Percentiles rank a stretch among this genome's conserved stretches.
Evolutionary conservation across 2,329 filamentous ascomycete genomes (phyloP).

Genomic region (Pseudocercospora musae): DNA sequence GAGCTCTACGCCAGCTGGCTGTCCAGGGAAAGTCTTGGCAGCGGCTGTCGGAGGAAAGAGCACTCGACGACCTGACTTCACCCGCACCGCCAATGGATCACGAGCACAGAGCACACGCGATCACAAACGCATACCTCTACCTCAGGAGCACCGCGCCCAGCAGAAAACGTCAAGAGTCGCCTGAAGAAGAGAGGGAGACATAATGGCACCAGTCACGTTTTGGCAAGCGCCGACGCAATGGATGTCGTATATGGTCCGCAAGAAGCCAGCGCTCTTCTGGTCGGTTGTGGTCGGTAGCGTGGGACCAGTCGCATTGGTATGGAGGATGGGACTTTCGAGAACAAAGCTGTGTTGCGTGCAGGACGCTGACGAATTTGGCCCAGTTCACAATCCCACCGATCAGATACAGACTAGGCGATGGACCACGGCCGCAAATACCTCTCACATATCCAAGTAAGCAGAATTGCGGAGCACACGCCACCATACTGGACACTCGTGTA

Average conservation of each 20-base stretch:
- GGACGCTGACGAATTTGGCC: conserved; percentile 1
- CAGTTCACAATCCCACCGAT: conserved; percentile 67
- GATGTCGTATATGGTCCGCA: conserved; percentile 80
- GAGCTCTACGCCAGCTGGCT: conserved; percentile 6
- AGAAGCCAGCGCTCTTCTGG: conserved; percentile 90
- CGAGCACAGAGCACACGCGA: not conserved
- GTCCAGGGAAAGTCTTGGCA: conserved; percentile 2
- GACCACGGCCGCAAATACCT: conserved; percentile 68
- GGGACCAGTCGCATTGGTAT: conserved; percentile 57
- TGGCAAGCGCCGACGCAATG: conserved; percentile 80
- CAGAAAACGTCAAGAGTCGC: not conserved
- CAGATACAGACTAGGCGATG: conserved; percentile 69
- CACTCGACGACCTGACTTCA: conserved; percentile 10
- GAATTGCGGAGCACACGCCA: not conserved
- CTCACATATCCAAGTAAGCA: conserved; percentile 90
- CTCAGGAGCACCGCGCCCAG: not conserved
- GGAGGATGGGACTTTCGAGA: not conserved
- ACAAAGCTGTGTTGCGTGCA: too few relatives aligned
- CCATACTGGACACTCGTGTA: not conserved
- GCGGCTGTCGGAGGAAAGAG: not conserved
- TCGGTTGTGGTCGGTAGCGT: conserved; percentile 69
- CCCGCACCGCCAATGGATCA: conserved; percentile 7
- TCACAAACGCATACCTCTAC: too few relatives aligned
- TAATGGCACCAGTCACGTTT: conserved; percentile 74
- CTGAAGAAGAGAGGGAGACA: conserved; percentile 26